phyloP scores from a whole-genome alignment of 2,329 filamentous ascomycete genomes.

The Ramularia endophylla region DNA sequence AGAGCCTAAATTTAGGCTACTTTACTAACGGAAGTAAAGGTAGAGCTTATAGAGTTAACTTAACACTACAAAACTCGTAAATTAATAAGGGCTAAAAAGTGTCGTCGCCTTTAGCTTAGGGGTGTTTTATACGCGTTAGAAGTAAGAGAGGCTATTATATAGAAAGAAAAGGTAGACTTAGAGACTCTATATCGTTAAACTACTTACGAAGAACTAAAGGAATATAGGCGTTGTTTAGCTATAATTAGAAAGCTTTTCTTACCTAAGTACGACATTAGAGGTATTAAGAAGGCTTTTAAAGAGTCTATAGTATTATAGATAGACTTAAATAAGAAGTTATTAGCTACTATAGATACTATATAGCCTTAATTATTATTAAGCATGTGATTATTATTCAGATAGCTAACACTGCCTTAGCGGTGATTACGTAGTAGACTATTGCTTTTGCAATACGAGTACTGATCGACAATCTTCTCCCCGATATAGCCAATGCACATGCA shows the following conservation, averaged over 20 bases:
- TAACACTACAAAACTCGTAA: neutral
- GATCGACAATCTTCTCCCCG: no score
- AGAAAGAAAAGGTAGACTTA: neutral
- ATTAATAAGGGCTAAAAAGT: neutral
- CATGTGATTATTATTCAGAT: no score
- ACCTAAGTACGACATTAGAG: neutral
- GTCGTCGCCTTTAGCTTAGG: neutral
- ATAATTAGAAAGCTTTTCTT: neutral
- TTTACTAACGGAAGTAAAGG: neutral
- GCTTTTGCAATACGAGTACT: no score
- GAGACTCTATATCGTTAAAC: neutral
- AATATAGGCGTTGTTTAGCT: neutral
- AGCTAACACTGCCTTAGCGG: no score
- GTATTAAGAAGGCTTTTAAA: neutral
- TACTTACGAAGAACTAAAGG: no score
- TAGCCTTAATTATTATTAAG: no score
- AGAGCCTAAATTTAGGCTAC: neutral
- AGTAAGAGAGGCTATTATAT: neutral
- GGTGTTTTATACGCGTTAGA: neutral
- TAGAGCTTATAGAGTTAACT: neutral
- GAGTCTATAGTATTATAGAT: no score
- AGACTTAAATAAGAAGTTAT: no score
- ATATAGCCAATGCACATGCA: no score
- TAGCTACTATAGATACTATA: no score
- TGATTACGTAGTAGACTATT: no score